Percentiles rank a stretch among this genome's conserved stretches.
phyloP scores from a whole-genome alignment of 345 rosid genomes.

The Boechera retrofracta region DNA sequence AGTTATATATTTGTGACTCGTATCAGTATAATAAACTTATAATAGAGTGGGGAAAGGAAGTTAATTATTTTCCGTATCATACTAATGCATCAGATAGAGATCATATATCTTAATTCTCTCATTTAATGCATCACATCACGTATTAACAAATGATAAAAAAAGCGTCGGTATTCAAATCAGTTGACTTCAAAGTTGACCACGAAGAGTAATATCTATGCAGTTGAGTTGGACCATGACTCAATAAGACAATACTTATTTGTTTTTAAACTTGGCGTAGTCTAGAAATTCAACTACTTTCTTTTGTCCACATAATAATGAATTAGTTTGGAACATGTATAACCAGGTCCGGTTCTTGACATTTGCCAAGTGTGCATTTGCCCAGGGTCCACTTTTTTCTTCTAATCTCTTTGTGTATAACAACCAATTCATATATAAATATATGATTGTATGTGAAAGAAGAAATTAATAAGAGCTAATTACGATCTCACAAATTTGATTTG shows the following conservation, averaged over 20 bases:
- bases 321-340: not conserved
- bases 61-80: not conserved
- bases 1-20: not conserved
- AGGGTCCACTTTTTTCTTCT: too few relatives aligned
- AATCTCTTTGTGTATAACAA: too few relatives aligned
- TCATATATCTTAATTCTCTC: constrained; percentile 1
- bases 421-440: not conserved
- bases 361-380: too few relatives aligned
- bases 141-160: not conserved
- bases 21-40: not conserved
- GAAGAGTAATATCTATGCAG: constrained; percentile 4
- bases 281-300: not conserved
- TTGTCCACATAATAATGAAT: constrained; percentile 7
- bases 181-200: constrained; percentile 32
- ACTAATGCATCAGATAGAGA: constrained; percentile 12
- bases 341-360: too few relatives aligned
- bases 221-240: constrained; percentile 31
- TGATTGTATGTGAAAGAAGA: not conserved
- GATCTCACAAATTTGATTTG: not conserved
- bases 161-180: constrained; percentile 25
- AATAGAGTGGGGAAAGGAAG: not conserved
- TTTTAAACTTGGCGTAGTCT: not conserved
- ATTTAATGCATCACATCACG: constrained; percentile 20
- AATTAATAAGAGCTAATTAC: not conserved
- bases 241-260: constrained; percentile 16